Base-by-base conservation (phyloP, 129 eudicot species). In the Rutidosis leptorrhynchoides region DNA sequence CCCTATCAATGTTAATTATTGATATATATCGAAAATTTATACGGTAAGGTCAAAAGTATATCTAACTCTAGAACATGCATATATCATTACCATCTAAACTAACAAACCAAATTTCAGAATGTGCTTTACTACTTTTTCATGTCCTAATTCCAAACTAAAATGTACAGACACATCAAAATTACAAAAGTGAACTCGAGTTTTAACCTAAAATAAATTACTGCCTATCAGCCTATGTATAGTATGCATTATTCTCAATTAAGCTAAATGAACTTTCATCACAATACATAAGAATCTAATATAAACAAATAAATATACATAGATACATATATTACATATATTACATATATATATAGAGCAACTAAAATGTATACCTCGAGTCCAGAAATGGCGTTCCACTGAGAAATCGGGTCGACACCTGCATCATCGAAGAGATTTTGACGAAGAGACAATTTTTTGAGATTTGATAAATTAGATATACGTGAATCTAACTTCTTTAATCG, bases 381-480 rank as follows among this genome's bases (percentile, higher is more conserved):
- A 22, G 99, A 83, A 10, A 93, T 80, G 52, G 62, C 15, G 69
- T 78, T 79, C 90, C 95, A 93, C 17, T 80, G 67, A 40, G 92
- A 88, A 32, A 93, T 68, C 19, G 92, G 84, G 15, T 80, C 77
- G 27, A 93, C 71, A 57, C 84, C 95, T 27, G 84, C 79, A 42
- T 84, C 92, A 26, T 69, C 56, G 46, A 89, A 61, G 26, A 93
- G 90, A 65, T 93, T 93, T 67, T 86, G 99, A 12, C 96, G 95
- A 59, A 89, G 80, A 78, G 99, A 93, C 21, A 93, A 95, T 75
- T 80, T 93, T 64, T 84, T 86, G 69, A 93, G 93, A 64, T 84
- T 64, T 10, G 84, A 65, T 57, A 88, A 85, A 21, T 71, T 83
- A 2, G 83, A 80, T 27, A 93, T 86, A 4, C 96, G 95, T 28